Conservation (phyloP, 2,329 filamentous ascomycete genomes). For the Intubia oerlemansii region DNA sequence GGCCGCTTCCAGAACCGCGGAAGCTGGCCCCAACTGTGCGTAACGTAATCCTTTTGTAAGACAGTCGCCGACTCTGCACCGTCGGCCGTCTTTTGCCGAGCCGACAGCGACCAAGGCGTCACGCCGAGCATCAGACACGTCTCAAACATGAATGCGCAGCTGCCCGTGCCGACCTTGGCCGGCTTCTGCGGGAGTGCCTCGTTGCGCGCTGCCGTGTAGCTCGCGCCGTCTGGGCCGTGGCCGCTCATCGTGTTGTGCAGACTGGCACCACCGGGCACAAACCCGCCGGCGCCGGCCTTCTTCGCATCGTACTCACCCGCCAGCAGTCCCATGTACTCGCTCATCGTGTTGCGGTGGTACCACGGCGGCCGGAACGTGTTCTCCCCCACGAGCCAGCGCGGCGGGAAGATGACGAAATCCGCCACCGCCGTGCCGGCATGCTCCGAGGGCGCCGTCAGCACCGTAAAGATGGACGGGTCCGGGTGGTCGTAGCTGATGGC, state of each 20-base stretch:
- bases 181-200: slow-evolving; percentile 26
- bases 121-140: slow-evolving; percentile 49
- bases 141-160: slow-evolving; percentile 50
- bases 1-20: slow-evolving; percentile 6
- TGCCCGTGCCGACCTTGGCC: slow-evolving; percentile 34
- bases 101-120: slow-evolving; percentile 43
- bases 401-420: slow-evolving; percentile 55
- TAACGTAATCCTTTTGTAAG: slow-evolving; percentile 47
- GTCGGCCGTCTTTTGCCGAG: slow-evolving; percentile 21
- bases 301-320: slow-evolving; percentile 40
- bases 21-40: slow-evolving; percentile 53
- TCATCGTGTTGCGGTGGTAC: slow-evolving; percentile 50
- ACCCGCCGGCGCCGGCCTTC: slow-evolving; percentile 30
- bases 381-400: slow-evolving; percentile 47
- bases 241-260: slow-evolving; percentile 54
- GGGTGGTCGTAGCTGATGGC: slow-evolving; percentile 57
- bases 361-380: slow-evolving; percentile 52
- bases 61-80: slow-evolving; percentile 12
- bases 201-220: slow-evolving; percentile 32
- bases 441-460: slow-evolving; percentile 40
- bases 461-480: slow-evolving; percentile 59
- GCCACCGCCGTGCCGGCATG: slow-evolving; percentile 40
- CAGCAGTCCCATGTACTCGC: slow-evolving; percentile 42
- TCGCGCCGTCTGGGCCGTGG: slow-evolving; percentile 37
- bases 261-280: slow-evolving; percentile 36